phyloP scores from a whole-genome alignment of 1,139 yeast genomes.

The Candida sojae region DNA sequence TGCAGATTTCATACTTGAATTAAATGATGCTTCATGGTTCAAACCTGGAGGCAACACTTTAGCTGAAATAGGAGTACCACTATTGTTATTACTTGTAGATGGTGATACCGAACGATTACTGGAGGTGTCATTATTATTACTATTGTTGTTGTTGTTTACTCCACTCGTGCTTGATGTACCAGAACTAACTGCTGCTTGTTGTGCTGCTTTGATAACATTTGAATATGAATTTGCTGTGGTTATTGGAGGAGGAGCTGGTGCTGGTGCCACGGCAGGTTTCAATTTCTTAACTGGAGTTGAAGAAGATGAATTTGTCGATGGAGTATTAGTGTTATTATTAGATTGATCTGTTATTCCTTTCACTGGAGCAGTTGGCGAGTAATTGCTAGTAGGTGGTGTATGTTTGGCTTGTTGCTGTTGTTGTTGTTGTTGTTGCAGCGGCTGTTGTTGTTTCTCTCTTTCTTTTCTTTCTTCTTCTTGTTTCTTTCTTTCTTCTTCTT shows the following conservation, averaged over 20 bases:
- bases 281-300: conserved; percentile 12
- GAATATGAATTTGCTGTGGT: conserved; percentile 20
- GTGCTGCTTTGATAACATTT: conserved; percentile 22
- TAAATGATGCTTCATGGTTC: conserved; percentile 15
- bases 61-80: conserved; percentile 13
- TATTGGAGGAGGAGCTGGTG: conserved; percentile 22
- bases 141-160: background rate
- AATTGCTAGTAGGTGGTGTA: conserved; percentile 5
- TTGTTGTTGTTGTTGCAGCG: background rate
- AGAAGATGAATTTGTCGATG: conserved; percentile 4
- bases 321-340: background rate
- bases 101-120: conserved; percentile 1
- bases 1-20: conserved; percentile 35
- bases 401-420: conserved; percentile 1
- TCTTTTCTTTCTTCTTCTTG: conserved; percentile 5
- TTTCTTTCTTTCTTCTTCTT: conserved; percentile 13
- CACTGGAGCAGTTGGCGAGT: conserved; percentile 1
- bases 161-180: conserved; percentile 5
- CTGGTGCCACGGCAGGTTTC: conserved; percentile 13
- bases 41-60: conserved; percentile 28
- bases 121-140: conserved; percentile 1
- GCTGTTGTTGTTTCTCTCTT: conserved; percentile 6
- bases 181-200: conserved; percentile 17
- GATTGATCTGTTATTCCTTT: background rate
- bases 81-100: conserved; percentile 5